Evolutionary conservation across 108 stramenopile genomes (phyloP), one percentile per base, ranked within the genome.

Genomic region (Mediolabrus comicus): DNA sequence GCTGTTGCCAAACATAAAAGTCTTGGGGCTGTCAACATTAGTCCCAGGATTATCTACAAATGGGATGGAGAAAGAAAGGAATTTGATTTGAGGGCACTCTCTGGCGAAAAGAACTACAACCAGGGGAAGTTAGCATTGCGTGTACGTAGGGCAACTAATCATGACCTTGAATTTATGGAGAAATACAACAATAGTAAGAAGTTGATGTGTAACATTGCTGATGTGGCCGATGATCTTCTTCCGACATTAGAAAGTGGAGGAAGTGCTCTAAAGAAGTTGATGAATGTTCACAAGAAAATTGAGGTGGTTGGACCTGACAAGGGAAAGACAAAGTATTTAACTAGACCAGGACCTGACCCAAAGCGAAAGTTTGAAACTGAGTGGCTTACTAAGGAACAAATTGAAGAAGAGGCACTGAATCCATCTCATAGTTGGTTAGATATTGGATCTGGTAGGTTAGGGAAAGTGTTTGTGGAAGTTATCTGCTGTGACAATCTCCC

Each of bases 261-360:
- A 4, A 65, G 54, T 19, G 51, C 68, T 34, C 31, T 88, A 14
- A 82, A 82, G 38, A 75, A 69, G 43, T 69, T 84, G 4, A 74
- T 81, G 4, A 74, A 75, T 25, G 66, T 63, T 25, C 59, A 71
- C 27, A 60, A 60, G 53, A 86, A 86, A 75, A 70, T 22, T 49
- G 46, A 49, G 7, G 4, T 8, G 33, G 7, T 7, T 33, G 33
- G 33, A 7, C 33, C 33, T 33, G 33, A 33, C 33, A 33, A 33
- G 46, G 46, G 46, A 0, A 7, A 49, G 46, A 49, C 46, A 24
- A 49, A 49, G 76, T 84, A 71, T 58, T 82, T 79, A 39, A 74
- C 81, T 17, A 70, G 88, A 38, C 92, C 92, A 12, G 59, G 71
- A 28, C 88, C 90, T 2, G 88, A 94, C 75, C 90, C 90, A n/a